Evolutionary conservation across 2,329 filamentous ascomycete species (phyloP).

Genomic region (Fusarium guadeloupense): DNA sequence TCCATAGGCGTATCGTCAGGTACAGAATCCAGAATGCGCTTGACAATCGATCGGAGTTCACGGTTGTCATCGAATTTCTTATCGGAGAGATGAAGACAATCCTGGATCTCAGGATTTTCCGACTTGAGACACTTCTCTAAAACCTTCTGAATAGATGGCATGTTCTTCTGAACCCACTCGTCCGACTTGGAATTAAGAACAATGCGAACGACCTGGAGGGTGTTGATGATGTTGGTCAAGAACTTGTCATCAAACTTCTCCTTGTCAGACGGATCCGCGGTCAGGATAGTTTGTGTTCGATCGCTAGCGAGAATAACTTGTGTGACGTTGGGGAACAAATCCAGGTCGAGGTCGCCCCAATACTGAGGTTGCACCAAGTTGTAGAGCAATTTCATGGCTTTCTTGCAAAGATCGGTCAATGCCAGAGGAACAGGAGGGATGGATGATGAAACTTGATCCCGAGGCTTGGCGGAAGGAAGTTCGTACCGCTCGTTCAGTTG

Average conservation of each 20-base stretch:
- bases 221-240: constrained; percentile 89
- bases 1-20: constrained; percentile 79
- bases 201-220: constrained; percentile 89
- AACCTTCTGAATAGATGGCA: constrained; percentile 83
- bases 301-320: constrained; percentile 87
- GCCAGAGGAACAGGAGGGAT: constrained; percentile 59
- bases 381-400: constrained; percentile 81
- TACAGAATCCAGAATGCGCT: constrained; percentile 86
- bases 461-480: constrained; percentile 74
- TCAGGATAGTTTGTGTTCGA: constrained; percentile 70
- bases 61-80: constrained; percentile 74
- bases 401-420: constrained; percentile 83
- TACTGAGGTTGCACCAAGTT: constrained; percentile 87
- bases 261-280: constrained; percentile 68
- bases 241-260: constrained; percentile 86
- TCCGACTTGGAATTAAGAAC: constrained; percentile 88
- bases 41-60: constrained; percentile 77
- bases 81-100: constrained; percentile 82
- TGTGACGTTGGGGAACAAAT: constrained; percentile 89
- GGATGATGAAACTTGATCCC: constrained; percentile 58
- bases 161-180: constrained; percentile 87
- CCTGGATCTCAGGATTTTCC: constrained; percentile 91
- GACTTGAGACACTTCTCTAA: constrained; percentile 89
- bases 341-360: constrained; percentile 92
- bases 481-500: constrained; percentile 87